phyloP scores from a whole-genome alignment of 805 yeast genomes.

The Kuraishia cidri region DNA sequence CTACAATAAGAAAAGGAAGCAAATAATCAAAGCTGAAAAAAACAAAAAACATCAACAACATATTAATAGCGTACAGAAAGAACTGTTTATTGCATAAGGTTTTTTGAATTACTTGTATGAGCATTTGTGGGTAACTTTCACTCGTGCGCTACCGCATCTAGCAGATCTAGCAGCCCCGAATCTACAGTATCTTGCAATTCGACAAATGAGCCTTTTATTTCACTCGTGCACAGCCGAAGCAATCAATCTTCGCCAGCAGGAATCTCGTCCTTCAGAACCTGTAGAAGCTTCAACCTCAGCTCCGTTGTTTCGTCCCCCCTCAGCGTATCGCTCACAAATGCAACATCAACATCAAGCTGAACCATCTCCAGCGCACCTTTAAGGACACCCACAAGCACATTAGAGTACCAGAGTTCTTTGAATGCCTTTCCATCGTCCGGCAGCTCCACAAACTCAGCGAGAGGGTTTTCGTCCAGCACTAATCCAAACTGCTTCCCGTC shows the following conservation, averaged over 20 bases:
- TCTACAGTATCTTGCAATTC: too few relatives aligned
- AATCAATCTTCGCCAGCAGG: conserved; percentile 95
- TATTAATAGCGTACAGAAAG: too few relatives aligned
- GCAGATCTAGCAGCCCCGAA: too few relatives aligned
- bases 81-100: too few relatives aligned
- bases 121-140: too few relatives aligned
- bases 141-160: too few relatives aligned
- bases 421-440: conserved; percentile 70
- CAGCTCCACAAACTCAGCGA: conserved; percentile 91
- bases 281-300: conserved; percentile 60
- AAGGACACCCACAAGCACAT: conserved; percentile 80
- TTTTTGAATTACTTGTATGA: too few relatives aligned
- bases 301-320: conserved; percentile 83
- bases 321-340: conserved; percentile 69
- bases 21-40: too few relatives aligned
- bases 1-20: too few relatives aligned
- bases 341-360: conserved; percentile 81
- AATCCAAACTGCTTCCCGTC: conserved; percentile 72
- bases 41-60: too few relatives aligned
- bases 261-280: conserved; percentile 81
- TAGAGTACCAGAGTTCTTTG: conserved; percentile 86
- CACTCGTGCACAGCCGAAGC: too few relatives aligned
- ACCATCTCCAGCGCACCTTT: conserved; percentile 95
- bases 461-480: conserved; percentile 75
- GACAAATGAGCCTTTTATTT: too few relatives aligned